These are phyloP conservation scores for Phylloporus sp. DNA, from an alignment of 768 basidiomycete genomes.

Conservation along the genomic window DNA sequence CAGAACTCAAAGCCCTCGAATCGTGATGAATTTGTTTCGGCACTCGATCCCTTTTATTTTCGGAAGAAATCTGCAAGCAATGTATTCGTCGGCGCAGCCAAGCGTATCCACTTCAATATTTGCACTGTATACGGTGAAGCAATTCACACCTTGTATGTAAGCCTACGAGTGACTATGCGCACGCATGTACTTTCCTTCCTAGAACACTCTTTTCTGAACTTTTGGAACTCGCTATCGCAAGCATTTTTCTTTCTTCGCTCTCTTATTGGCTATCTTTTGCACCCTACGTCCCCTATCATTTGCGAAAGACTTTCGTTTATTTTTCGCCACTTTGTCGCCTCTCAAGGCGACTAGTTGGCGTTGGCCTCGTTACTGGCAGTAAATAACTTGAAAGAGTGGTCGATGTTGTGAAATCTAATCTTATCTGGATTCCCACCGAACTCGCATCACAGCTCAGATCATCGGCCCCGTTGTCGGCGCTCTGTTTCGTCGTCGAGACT, in stretches of 20 bases:
- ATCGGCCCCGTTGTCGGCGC: conserved; percentile 2
- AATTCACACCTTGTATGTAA: conserved; percentile 29
- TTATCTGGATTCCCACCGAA: conserved; percentile 19
- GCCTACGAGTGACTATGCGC: conserved; percentile 18
- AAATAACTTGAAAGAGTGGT: conserved; percentile 9
- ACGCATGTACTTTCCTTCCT: conserved; percentile 24
- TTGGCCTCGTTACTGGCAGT: neutral
- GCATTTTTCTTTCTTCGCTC: conserved; percentile 24
- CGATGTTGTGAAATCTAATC: conserved; percentile 15
- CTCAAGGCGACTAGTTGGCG: neutral
- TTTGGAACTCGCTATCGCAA: conserved; percentile 17
- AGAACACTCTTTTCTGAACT: conserved; percentile 12
- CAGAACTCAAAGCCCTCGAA: conserved; percentile 52
- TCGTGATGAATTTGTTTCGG: conserved; percentile 19
- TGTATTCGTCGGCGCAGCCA: conserved; percentile 26
- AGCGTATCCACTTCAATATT: conserved; percentile 20
- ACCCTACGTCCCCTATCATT: conserved; percentile 9
- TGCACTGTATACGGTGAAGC: conserved; percentile 28
- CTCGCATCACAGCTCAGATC: neutral
- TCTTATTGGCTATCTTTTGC: conserved; percentile 17
- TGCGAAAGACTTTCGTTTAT: conserved; percentile 10
- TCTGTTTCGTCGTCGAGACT: conserved; percentile 14
- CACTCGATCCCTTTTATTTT: conserved; percentile 3
- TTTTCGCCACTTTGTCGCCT: conserved; percentile 2
- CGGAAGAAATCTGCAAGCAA: conserved; percentile 17